phyloP scores from a whole-genome alignment of 1,284 basidiomycete genomes.

The Fomitopsis betulina region DNA sequence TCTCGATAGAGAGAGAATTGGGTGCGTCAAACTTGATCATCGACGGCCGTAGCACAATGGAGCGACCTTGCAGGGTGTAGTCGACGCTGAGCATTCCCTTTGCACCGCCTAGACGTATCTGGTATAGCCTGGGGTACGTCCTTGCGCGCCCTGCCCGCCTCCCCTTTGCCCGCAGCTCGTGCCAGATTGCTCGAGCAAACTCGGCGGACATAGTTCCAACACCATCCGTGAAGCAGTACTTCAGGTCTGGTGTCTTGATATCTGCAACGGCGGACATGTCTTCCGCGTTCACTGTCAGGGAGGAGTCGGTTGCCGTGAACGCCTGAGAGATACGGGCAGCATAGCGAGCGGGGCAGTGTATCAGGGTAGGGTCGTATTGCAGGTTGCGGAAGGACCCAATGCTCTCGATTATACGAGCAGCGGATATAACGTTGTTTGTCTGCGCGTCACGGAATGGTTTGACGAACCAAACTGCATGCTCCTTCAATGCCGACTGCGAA shows the following conservation, averaged over 20 bases:
- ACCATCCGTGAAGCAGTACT: conserved; percentile 61
- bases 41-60: conserved; percentile 60
- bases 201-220: conserved; percentile 61
- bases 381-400: conserved; percentile 51
- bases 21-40: conserved; percentile 73
- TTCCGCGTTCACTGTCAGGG: conserved; percentile 46
- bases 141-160: conserved; percentile 32
- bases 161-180: conserved; percentile 34
- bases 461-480: conserved; percentile 57
- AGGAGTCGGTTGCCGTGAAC: conserved; percentile 66
- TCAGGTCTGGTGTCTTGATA: conserved; percentile 30
- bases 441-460: conserved; percentile 37
- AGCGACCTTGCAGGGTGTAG: conserved; percentile 42
- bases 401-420: conserved; percentile 42
- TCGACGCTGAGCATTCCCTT: conserved; percentile 73
- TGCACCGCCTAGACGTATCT: conserved; percentile 56
- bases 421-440: conserved; percentile 26
- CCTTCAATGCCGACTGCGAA: conserved; percentile 49
- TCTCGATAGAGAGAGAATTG: conserved; percentile 57
- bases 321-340: conserved; percentile 69
- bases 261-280: conserved; percentile 45
- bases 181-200: conserved; percentile 50
- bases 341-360: conserved; percentile 64
- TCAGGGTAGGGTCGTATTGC: conserved; percentile 38
- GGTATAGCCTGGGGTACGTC: conserved; percentile 45